phyloP scores from a whole-genome alignment of 345 rosid genomes.

The Hibiscus tridactylites region DNA sequence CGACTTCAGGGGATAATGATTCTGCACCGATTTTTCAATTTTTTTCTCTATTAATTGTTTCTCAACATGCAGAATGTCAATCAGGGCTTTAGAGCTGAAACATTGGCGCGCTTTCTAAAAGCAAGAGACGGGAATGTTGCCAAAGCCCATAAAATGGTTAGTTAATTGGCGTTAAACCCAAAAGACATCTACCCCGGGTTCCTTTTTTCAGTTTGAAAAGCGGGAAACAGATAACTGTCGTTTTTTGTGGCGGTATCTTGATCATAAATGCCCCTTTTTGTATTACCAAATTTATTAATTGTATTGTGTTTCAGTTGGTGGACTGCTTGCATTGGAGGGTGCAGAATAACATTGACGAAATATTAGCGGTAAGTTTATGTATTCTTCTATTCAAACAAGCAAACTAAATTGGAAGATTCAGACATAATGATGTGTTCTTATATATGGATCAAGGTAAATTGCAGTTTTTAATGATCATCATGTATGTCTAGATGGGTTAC shows the following conservation, averaged over 20 bases:
- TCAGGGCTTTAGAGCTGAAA: conserved; percentile 57
- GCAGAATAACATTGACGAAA: conserved; percentile 71
- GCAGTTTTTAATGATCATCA: neutral
- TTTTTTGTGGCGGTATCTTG: neutral
- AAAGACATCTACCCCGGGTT: neutral
- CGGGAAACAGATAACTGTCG: neutral
- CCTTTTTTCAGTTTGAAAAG: neutral
- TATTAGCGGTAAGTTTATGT: conserved; percentile 53
- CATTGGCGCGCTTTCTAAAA: conserved; percentile 54
- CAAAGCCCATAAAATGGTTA: conserved; percentile 73
- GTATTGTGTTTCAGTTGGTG: conserved; percentile 47
- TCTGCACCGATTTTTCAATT: neutral
- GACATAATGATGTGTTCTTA: no score
- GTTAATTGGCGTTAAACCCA: conserved; percentile 8
- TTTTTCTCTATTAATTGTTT: neutral
- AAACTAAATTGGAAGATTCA: no score
- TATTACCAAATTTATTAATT: neutral
- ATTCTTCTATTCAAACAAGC: no score
- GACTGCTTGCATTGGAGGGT: conserved; percentile 86
- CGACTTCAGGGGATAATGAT: neutral
- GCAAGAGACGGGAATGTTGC: conserved; percentile 68
- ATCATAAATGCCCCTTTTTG: neutral
- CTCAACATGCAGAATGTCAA: conserved; percentile 45
- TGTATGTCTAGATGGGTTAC: neutral
- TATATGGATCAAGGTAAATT: neutral